Conservation (phyloP, 495 filamentous ascomycete genomes). For the Melanomma pulvis-pyrius region DNA sequence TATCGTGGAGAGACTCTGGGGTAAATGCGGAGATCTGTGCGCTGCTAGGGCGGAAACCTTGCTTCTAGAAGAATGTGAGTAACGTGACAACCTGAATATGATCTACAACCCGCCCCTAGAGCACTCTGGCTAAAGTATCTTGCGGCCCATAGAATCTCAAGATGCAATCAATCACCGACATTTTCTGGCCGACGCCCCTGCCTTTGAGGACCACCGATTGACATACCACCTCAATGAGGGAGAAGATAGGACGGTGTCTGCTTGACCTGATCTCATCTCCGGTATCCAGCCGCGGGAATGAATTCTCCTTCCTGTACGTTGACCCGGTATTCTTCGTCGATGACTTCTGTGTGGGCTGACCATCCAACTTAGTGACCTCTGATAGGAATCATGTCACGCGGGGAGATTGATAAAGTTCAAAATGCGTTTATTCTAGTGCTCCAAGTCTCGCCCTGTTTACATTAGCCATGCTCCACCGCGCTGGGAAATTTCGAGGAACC, state of each 20-base stretch:
- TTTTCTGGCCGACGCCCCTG: neutral
- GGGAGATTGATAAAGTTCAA: neutral
- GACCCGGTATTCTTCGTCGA: neutral
- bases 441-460: conserved; percentile 5
- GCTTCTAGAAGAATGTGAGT: conserved; percentile 31
- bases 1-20: conserved; percentile 33
- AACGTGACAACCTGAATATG: conserved; percentile 25
- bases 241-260: neutral
- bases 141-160: neutral
- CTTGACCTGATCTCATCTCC: neutral
- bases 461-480: conserved; percentile 3
- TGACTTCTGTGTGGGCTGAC: neutral
- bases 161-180: conserved; percentile 22
- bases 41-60: neutral
- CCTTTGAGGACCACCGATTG: neutral
- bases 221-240: neutral
- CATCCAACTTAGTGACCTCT: neutral
- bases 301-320: neutral
- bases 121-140: conserved; percentile 31
- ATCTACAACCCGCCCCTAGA: conserved; percentile 5
- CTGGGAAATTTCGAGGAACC: conserved; percentile 10
- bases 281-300: neutral
- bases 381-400: neutral
- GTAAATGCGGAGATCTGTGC: conserved; percentile 39
- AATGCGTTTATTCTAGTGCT: neutral